Base-by-base conservation (phyloP, 305 asterid genomes). In the Coffea humblotiana region DNA sequence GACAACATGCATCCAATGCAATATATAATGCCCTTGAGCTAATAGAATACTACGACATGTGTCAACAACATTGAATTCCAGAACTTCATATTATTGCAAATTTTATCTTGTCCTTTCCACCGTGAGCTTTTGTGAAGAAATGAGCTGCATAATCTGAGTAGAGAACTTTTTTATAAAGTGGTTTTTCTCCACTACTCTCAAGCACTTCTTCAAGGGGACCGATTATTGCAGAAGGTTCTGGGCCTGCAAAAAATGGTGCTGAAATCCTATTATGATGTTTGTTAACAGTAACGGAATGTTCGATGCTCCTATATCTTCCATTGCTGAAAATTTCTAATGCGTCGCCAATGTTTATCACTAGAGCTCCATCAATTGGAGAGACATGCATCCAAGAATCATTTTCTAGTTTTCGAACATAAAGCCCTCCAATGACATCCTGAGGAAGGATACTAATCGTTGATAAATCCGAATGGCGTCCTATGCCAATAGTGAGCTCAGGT, bases 121-220 rank as follows among this genome's bases (percentile, higher is more conserved):
- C 81, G 21, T 80, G 84, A 58, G 86, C 82, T 73, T 83, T 83
- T 14, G 72, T 45, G 75, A 79, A 83, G 86, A 83, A 83, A 76
- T 83, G 86, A 40, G 72, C 76, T 23, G 73, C 81, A 21, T 83
- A 77, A 32, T 83, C 86, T 0, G 84, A 83, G 79, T 83, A 83
- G 3, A 80, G 79, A 52, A 83, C 74, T 43, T 80, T 71, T 75
- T 77, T 83, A 49, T 80, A 80, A 8, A 80, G n/a, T 14, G 84
- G 77, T n/a, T 65, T 75, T 49, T 83, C 86, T 29, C 86, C 84
- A 15, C 61, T 40, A 5, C 43, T 67, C 12, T 47, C 63, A 0
- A 83, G 21, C 19, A 83, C 77, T 72, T 83, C 84, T 5, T 54
- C 29, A 6, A 83, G 61, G 0, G 86, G 82, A 3, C 79, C 82